Evolutionary conservation across 805 yeast species (phyloP).

Genomic region (Pichia sporocuriosa): DNA sequence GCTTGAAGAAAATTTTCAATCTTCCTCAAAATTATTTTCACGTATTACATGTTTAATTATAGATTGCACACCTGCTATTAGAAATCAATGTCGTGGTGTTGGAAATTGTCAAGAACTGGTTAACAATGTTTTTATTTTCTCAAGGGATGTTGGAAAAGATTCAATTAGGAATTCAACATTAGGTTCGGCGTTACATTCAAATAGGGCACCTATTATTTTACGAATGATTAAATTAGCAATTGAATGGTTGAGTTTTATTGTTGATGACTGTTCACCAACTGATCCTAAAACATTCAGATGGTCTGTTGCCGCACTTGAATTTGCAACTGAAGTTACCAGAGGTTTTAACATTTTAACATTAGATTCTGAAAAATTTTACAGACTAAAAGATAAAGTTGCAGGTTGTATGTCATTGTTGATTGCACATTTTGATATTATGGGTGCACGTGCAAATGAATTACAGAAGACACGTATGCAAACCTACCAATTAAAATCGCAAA

Average conservation of each 20-base stretch:
- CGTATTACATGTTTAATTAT: conserved; percentile 60
- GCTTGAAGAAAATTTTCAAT: conserved; percentile 66
- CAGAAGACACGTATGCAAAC: conserved; percentile 49
- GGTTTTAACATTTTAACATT: conserved; percentile 84
- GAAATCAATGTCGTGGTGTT: conserved; percentile 48
- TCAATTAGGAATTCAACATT: conserved; percentile 54
- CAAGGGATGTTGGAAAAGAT: conserved; percentile 75
- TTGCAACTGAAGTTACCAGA: conserved; percentile 89
- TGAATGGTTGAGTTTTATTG: conserved; percentile 88
- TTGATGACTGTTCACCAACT: conserved; percentile 91
- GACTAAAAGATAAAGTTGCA: conserved; percentile 75
- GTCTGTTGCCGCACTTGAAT: conserved; percentile 94
- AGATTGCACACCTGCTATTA: conserved; percentile 46
- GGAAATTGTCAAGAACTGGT: conserved; percentile 70
- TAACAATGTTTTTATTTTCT: conserved; percentile 66
- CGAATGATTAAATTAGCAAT: conserved; percentile 69
- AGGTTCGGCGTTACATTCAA: too few relatives aligned
- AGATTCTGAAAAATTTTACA: conserved; percentile 66
- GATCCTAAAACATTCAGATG: conserved; percentile 88
- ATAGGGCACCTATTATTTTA: conserved; percentile 60
- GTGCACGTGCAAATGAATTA: conserved; percentile 80
- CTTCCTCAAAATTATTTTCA: conserved; percentile 60
- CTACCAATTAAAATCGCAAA: conserved; percentile 42
- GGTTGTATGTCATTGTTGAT: conserved; percentile 90
- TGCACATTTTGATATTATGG: conserved; percentile 97